A percentile compares a stretch with the other conserved stretches of the same genome.
These are phyloP conservation scores for Monilinia aucupariae DNA, from an alignment of 2,329 filamentous ascomycete genomes.

Conservation along the genomic window DNA sequence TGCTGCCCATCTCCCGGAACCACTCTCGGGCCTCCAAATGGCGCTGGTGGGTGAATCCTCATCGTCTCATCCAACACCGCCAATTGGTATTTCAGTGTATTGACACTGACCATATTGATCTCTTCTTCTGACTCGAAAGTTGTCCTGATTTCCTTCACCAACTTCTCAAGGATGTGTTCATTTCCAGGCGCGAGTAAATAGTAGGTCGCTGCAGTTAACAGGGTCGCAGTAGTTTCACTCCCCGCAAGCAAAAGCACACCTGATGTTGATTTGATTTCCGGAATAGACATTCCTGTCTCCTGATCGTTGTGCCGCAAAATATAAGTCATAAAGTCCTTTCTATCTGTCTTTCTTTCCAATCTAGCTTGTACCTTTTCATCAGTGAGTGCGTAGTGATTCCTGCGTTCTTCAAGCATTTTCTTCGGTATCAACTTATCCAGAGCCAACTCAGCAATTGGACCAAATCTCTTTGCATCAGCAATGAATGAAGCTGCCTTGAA, in stretches of 20 bases:
- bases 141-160: slow-evolving; percentile 40
- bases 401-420: slow-evolving; percentile 17
- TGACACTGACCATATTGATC: slow-evolving; percentile 35
- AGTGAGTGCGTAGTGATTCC: slow-evolving; percentile 23
- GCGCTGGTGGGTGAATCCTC: slow-evolving; percentile 14
- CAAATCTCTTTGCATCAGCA: slow-evolving; percentile 20
- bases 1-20: slow-evolving; percentile 1
- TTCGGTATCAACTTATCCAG: slow-evolving; percentile 11
- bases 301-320: slow-evolving; percentile 23
- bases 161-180: slow-evolving; percentile 25
- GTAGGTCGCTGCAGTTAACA: slow-evolving; percentile 20
- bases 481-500: slow-evolving; percentile 25
- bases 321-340: slow-evolving; percentile 35
- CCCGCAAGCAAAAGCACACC: slow-evolving; percentile 18
- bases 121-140: slow-evolving; percentile 37
- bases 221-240: slow-evolving; percentile 21
- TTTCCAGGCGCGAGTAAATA: slow-evolving; percentile 33
- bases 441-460: slow-evolving; percentile 17
- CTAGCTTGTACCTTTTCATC: slow-evolving; percentile 19
- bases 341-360: slow-evolving; percentile 27
- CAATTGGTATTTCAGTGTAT: slow-evolving; percentile 8
- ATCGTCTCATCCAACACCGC: slow-evolving; percentile 14
- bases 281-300: slow-evolving; percentile 22
- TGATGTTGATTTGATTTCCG: slow-evolving; percentile 17
- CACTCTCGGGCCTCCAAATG: background rate